phyloP scores from a whole-genome alignment of 371 early-diverging fungal genomes.

The Sporodiniella umbellata region DNA sequence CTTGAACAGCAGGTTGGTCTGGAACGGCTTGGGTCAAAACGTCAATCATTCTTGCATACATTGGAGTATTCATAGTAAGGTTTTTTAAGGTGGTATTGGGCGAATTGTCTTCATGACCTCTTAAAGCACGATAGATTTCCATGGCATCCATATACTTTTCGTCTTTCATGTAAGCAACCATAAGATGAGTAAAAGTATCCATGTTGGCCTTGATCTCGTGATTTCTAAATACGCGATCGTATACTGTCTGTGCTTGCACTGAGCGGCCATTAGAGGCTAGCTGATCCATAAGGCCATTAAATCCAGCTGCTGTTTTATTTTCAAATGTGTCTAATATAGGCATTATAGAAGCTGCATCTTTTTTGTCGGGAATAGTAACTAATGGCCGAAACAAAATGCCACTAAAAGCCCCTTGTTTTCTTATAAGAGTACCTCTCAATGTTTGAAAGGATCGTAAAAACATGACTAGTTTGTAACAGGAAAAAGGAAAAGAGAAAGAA shows the following conservation, averaged over 20 bases:
- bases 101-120: slow-evolving; percentile 19
- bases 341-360: slow-evolving; percentile 10
- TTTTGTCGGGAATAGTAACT: slow-evolving; percentile 2
- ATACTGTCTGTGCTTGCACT: slow-evolving; percentile 34
- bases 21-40: slow-evolving; percentile 6
- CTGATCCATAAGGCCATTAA: slow-evolving; percentile 28
- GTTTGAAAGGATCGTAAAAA: no score
- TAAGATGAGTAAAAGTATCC: slow-evolving; percentile 32
- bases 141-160: slow-evolving; percentile 35
- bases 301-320: slow-evolving; percentile 11
- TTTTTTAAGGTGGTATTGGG: not conserved
- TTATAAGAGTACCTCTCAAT: no score
- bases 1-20: not conserved
- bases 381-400: not conserved
- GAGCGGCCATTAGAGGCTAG: slow-evolving; percentile 34
- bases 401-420: no score
- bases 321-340: slow-evolving; percentile 4
- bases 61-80: slow-evolving; percentile 1
- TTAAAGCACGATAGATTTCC: slow-evolving; percentile 41
- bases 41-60: slow-evolving; percentile 12
- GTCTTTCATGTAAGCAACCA: slow-evolving; percentile 40
- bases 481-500: no score
- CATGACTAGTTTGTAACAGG: no score
- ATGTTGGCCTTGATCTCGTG: slow-evolving; percentile 20
- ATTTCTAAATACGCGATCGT: slow-evolving; percentile 34